Conservation (phyloP, 371 early-diverging fungal species). For the Mortierella sp. region DNA sequence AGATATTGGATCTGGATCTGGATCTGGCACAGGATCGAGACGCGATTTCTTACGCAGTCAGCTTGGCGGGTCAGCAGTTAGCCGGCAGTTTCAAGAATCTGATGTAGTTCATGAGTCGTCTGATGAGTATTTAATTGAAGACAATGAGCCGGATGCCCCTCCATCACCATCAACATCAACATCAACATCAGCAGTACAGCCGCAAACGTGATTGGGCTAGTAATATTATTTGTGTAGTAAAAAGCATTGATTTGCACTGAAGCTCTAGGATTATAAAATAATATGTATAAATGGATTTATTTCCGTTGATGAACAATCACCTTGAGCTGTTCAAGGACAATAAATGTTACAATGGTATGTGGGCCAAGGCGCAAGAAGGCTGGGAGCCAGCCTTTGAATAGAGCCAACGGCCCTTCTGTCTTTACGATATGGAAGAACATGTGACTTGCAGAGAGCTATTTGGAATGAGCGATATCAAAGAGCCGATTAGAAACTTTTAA, state of each 20-base stretch:
- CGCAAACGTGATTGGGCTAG: too few relatives aligned
- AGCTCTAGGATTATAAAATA: background rate
- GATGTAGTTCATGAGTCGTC: conserved; percentile 23
- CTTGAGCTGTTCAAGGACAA: conserved; percentile 80
- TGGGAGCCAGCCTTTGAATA: conserved; percentile 93
- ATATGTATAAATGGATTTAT: conserved; percentile 13
- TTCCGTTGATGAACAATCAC: conserved; percentile 42
- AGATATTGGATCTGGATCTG: conserved; percentile 10
- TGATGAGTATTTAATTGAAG: conserved; percentile 21
- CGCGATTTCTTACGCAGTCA: conserved; percentile 7
- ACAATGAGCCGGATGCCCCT: conserved; percentile 3
- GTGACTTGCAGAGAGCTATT: conserved; percentile 39
- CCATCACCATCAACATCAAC: background rate
- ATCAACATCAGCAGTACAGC: too few relatives aligned
- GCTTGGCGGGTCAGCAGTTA: conserved; percentile 1
- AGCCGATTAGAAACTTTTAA: background rate
- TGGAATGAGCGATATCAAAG: background rate
- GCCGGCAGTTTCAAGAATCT: conserved; percentile 12
- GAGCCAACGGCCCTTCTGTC: conserved; percentile 80
- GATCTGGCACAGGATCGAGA: conserved; percentile 16
- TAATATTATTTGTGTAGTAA: background rate
- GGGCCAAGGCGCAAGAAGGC: conserved; percentile 86
- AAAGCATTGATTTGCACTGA: background rate
- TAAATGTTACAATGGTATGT: conserved; percentile 90
- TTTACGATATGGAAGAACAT: conserved; percentile 55